Conservation (phyloP, 2,329 filamentous ascomycete species). For the Verticillium klebahnii region DNA sequence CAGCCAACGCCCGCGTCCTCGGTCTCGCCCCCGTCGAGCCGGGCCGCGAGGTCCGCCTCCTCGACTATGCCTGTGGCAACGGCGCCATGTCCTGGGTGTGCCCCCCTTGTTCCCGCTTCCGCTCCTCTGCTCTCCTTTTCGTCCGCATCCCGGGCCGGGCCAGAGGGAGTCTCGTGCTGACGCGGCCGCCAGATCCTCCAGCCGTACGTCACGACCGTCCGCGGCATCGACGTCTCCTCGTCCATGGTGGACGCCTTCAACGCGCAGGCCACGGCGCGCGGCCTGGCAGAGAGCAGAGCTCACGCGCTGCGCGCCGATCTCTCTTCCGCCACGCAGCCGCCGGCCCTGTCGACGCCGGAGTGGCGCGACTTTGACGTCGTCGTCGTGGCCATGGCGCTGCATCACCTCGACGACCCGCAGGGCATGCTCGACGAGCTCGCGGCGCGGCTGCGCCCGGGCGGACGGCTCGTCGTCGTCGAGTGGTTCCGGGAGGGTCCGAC, state of each 20-base stretch:
- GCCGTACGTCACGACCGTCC: conserved; percentile 21
- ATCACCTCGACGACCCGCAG: conserved; percentile 25
- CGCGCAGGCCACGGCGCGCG: conserved; percentile 16
- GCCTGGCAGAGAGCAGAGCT: conserved; percentile 18
- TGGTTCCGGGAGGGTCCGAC: conserved; percentile 2
- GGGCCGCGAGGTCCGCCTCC: conserved; percentile 6
- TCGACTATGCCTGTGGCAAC: conserved; percentile 15
- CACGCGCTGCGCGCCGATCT: conserved; percentile 26
- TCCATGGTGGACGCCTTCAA: conserved; percentile 28
- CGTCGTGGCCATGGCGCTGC: conserved; percentile 29
- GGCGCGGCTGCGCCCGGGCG: conserved; percentile 21
- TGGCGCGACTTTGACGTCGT: conserved; percentile 24
- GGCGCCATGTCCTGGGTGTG: conserved; percentile 13
- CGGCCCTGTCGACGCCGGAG: conserved; percentile 13
- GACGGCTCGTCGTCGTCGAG: conserved; percentile 28
- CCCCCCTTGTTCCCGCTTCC: neutral
- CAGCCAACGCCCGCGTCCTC: conserved; percentile 6
- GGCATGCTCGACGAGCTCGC: conserved; percentile 22
- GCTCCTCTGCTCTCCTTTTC: too few species aligned
- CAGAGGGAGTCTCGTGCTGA: neutral
- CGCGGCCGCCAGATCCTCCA: conserved; percentile 20
- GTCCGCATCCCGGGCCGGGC: too few species aligned
- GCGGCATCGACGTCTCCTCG: conserved; percentile 29
- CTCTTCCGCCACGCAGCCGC: conserved; percentile 13
- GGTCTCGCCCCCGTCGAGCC: conserved; percentile 2